A percentile compares a stretch with the other conserved stretches of the same genome.
Evolutionary conservation across 495 filamentous ascomycete genomes (phyloP).

Genomic region (Penicillium arizonense): DNA sequence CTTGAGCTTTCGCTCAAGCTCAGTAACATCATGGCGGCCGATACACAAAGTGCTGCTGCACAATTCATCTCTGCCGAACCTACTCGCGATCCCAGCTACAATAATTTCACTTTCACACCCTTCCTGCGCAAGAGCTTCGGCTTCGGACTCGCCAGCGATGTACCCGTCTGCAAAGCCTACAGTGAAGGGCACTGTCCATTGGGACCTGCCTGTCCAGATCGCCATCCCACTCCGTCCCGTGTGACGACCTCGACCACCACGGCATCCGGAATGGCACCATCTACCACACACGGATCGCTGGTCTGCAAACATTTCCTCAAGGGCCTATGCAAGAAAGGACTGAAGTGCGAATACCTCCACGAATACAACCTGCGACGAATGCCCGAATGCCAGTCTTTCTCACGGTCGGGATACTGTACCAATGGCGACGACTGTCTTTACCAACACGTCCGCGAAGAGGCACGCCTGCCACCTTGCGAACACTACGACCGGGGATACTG

Average conservation of each 20-base stretch:
- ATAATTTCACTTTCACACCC: slow-evolving; percentile 67
- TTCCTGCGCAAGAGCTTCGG: slow-evolving; percentile 74
- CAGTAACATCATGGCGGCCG: slow-evolving; percentile 35
- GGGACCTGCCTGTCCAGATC: slow-evolving; percentile 71
- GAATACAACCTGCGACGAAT: slow-evolving; percentile 97
- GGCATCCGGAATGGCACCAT: slow-evolving; percentile 51
- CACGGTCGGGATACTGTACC: slow-evolving; percentile 85
- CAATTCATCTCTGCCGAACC: slow-evolving; percentile 37
- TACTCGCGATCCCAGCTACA: slow-evolving; percentile 55
- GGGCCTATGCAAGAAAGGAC: slow-evolving; percentile 94
- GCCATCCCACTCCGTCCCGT: slow-evolving; percentile 50
- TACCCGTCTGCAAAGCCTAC: slow-evolving; percentile 79
- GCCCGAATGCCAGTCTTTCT: slow-evolving; percentile 94
- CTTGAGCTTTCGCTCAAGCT: not conserved
- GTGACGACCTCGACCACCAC: slow-evolving; percentile 51
- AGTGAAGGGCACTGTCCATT: slow-evolving; percentile 76
- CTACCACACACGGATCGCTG: slow-evolving; percentile 57
- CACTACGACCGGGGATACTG: slow-evolving; percentile 97
- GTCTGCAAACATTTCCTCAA: slow-evolving; percentile 99
- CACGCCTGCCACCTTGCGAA: slow-evolving; percentile 79
- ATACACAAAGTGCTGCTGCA: slow-evolving; percentile 33
- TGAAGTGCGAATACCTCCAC: slow-evolving; percentile 93
- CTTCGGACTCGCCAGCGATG: slow-evolving; percentile 70
- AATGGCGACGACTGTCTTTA: slow-evolving; percentile 98
- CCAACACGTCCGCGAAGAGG: slow-evolving; percentile 84